These are phyloP conservation scores for Zanthoxylum bungeanum DNA, from an alignment of 345 rosid genomes.

Conservation along the genomic window DNA sequence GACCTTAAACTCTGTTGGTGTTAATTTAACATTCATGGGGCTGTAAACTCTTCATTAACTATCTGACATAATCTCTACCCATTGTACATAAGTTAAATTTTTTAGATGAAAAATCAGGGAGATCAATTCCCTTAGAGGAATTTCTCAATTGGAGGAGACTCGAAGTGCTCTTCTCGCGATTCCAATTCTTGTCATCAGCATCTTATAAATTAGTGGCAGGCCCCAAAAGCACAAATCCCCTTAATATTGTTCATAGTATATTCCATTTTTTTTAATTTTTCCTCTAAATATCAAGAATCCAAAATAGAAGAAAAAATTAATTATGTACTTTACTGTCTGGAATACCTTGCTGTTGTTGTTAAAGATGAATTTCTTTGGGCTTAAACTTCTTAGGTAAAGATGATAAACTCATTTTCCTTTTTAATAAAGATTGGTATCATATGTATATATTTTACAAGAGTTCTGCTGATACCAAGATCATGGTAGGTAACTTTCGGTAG, in stretches of 20 bases:
- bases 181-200: background rate
- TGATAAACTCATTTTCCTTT: background rate
- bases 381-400: background rate
- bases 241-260: background rate
- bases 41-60: background rate
- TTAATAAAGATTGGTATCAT: background rate
- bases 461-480: too few relatives aligned
- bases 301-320: too few relatives aligned
- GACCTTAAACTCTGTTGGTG: background rate
- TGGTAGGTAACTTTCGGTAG: background rate
- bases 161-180: too few relatives aligned
- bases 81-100: background rate
- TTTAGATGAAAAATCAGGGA: background rate
- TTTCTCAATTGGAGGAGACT: too few relatives aligned
- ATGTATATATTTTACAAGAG: too few relatives aligned
- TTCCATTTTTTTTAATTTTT: background rate
- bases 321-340: background rate
- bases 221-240: background rate
- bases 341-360: background rate
- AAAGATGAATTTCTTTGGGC: constrained; percentile 1
- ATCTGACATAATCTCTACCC: background rate
- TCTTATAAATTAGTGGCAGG: background rate
- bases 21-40: background rate
- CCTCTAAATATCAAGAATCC: background rate
- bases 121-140: background rate